A percentile compares a stretch with the other conserved stretches of the same genome.
These are phyloP conservation scores for Paramecium sexaurelia DNA, from an alignment of 73 alveolate species.

Conservation along the genomic window DNA sequence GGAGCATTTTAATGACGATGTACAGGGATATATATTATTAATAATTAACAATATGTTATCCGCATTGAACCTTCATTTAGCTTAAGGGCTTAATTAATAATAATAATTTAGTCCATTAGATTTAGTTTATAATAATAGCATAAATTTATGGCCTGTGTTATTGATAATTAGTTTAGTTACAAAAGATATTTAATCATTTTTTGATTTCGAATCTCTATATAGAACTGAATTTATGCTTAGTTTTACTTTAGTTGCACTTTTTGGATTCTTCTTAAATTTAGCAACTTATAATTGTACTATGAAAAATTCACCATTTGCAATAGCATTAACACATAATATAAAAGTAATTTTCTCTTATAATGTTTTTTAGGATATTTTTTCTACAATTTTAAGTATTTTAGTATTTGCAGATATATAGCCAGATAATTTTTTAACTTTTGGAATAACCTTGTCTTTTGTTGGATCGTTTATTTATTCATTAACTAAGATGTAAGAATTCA, in stretches of 20 bases:
- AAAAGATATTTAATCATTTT: not conserved
- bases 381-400: not conserved
- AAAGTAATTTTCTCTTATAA: not conserved
- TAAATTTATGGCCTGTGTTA: constrained; percentile 36
- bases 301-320: constrained; percentile 51
- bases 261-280: constrained; percentile 40
- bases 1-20: not conserved
- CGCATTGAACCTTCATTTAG: not conserved
- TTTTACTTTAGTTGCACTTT: not conserved
- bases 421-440: not conserved
- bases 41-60: constrained; percentile 9
- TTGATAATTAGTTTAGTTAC: not conserved
- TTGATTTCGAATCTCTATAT: not conserved
- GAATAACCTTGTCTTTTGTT: not conserved
- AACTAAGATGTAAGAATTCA: no score
- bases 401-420: constrained; percentile 1
- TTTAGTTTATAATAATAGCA: constrained; percentile 23
- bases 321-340: constrained; percentile 40
- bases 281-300: constrained; percentile 41
- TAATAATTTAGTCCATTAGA: constrained; percentile 17
- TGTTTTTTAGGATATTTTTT: not conserved
- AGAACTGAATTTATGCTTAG: constrained; percentile 24
- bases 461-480: not conserved
- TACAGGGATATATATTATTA: not conserved
- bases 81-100: not conserved